A percentile compares a stretch with the other conserved stretches of the same genome.
Evolutionary conservation across 2,329 filamentous ascomycete genomes (phyloP).

Genomic region (Colletotrichum trifolii): DNA sequence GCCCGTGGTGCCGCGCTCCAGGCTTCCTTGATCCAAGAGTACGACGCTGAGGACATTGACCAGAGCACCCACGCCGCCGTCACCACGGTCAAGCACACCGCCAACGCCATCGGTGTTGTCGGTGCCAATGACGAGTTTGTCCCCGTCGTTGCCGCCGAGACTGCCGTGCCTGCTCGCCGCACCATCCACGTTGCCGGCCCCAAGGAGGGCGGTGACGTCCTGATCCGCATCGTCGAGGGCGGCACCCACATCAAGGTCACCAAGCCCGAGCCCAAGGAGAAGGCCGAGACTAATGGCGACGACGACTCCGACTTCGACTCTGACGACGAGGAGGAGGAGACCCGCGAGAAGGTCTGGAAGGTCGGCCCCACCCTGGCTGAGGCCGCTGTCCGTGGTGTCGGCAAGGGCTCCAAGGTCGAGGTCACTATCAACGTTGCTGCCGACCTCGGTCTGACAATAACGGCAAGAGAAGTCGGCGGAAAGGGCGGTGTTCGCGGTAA

Average conservation of each 20-base stretch:
- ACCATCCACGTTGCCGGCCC: slow-evolving; percentile 82
- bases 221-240: slow-evolving; percentile 90
- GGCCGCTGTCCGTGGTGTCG: slow-evolving; percentile 82
- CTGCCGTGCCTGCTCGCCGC: slow-evolving; percentile 88
- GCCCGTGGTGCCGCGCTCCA: slow-evolving; percentile 94
- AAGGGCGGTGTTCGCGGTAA: slow-evolving; percentile 84
- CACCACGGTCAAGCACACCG: slow-evolving; percentile 91
- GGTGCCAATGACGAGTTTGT: slow-evolving; percentile 77
- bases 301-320: slow-evolving; percentile 74
- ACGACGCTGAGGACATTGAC: slow-evolving; percentile 92
- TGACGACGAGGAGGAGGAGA: slow-evolving; percentile 84
- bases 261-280: slow-evolving; percentile 83
- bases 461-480: slow-evolving; percentile 85
- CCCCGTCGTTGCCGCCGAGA: slow-evolving; percentile 85
- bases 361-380: slow-evolving; percentile 85
- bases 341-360: slow-evolving; percentile 93
- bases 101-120: slow-evolving; percentile 88
- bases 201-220: slow-evolving; percentile 85
- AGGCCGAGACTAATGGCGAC: slow-evolving; percentile 70
- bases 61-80: slow-evolving; percentile 96
- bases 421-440: slow-evolving; percentile 88
- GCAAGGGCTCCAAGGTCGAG: slow-evolving; percentile 92
- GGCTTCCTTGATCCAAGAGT: slow-evolving; percentile 93
- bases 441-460: slow-evolving; percentile 83
- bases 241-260: slow-evolving; percentile 92